Evolutionary conservation across 306 rosid genomes (phyloP), one percentile per base, ranked within the genome.

Genomic region (Comarum palustre): DNA sequence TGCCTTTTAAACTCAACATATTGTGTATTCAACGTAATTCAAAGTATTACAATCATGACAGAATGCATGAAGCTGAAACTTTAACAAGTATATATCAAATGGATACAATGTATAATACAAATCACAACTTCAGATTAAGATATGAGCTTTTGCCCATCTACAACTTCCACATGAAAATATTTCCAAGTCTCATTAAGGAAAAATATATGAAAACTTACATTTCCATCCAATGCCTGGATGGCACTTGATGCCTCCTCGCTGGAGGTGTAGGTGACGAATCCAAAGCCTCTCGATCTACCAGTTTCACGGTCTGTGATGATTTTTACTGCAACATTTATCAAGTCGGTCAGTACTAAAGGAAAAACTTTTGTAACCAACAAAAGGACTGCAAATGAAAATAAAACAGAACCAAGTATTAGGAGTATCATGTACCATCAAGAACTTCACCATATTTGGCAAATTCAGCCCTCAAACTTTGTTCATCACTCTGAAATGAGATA

Each of bases 261-360:
- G 20, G 90, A 82, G 54, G 71, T 75, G 81, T 47, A 95, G 2
- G 96, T 95, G 42, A 95, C 36, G 77, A 95, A 95, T 42, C 90
- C 99, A 87, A 91, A 95, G 45, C 99, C 99, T 77, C 92, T 90
- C 58, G 97, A 95, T 87, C 93, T 90, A 54, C 97, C 97, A 57
- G 90, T 79, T 0, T 92, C 97, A 54, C 97, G 97, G 68, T 95
- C 97, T 80, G 72, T 14, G 58, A 95, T 82, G 48, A 91, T 67
- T 81, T 90, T 88, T 41, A 91, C 99, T 95, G 69, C 81, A 82
- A 80, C 32, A 32, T 61, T 57, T 10, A 47, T 19, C 45, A 51
- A 15, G 58, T 38, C 12, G 54, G 81, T 75, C 39, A 79, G 55
- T 16, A 17, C 1, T 14, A 3, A 27, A 60, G 66, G 2, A 14